Evolutionary conservation across 345 rosid species (phyloP), one percentile per base, ranked within the genome.

Genomic region (Cardamine resedifolia): DNA sequence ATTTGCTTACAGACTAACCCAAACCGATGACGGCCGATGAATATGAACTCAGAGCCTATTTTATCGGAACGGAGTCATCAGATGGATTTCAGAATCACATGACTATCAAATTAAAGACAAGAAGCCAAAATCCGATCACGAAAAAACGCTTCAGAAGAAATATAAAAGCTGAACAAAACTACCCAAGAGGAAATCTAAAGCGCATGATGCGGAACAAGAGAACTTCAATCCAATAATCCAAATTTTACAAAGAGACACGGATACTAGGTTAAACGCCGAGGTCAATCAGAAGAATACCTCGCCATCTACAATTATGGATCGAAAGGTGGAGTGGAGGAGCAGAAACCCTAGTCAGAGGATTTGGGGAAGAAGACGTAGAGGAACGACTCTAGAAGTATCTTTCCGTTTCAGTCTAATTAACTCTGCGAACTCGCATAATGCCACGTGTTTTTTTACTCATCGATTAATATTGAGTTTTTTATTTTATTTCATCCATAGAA

Each of bases 291-390:
- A 66, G 39, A 8, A 50, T 66, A 66, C 78, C 68, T 58, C 52
- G 18, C 26, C 72, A 27, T 66, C n/a, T 0, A 48, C 6, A 52
- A 31, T 43, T 9, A 43, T 21, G 21, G 74, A 51, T 60, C 59
- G n/a, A 30, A 39, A 67, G 52, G 15, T 41, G 33, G 23, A 66
- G 15, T 41, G 33, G 23, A 66, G 33, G 59, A 65, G 33, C 15
- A 33, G 73, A 74, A 66, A 58, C 78, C 78, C 78, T 74, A 74
- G 68, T 4, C 44, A 49, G 21, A 56, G 52, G 66, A 65, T 73
- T 66, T 58, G 72, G 71, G 52, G 75, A 30, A 48, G 72, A 56
- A 56, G 71, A 73, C 16, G 77, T 6, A 39, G 62, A 63, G 57
- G 33, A 24, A 58, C 38, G 64, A 44, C 20, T 63, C 77, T 64